A percentile compares a stretch with the other conserved stretches of the same genome.
Evolutionary conservation across 129 eudicot genomes (phyloP).

Genomic region (Flaveria brownii): DNA sequence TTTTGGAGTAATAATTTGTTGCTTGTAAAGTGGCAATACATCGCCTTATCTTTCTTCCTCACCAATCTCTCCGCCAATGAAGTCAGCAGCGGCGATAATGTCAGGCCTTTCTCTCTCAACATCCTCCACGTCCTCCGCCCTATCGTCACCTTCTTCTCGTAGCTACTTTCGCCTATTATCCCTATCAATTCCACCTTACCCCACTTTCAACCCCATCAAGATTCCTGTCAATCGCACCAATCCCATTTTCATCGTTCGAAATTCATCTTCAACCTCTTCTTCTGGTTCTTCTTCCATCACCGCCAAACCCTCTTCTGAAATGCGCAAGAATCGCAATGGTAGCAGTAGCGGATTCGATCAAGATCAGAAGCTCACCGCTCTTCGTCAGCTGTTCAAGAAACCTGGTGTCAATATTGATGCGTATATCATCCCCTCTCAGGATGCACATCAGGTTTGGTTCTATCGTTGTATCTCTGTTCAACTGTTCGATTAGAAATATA

Average conservation of each 20-base stretch:
- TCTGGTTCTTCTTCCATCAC: constrained; percentile 65
- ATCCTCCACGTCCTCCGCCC: constrained; percentile 1
- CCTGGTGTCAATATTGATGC: constrained; percentile 74
- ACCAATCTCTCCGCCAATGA: constrained; percentile 18
- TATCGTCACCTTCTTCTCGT: not conserved
- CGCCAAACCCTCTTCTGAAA: constrained; percentile 85
- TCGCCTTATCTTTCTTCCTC: constrained; percentile 20
- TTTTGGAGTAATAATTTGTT: too few relatives aligned
- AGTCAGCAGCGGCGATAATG: constrained; percentile 36
- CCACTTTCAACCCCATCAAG: constrained; percentile 23
- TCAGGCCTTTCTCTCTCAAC: constrained; percentile 38
- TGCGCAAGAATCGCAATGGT: constrained; percentile 36
- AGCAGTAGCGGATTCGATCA: constrained; percentile 20
- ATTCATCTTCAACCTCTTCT: constrained; percentile 27
- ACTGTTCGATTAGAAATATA: not conserved
- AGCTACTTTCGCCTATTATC: constrained; percentile 38
- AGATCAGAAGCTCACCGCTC: constrained; percentile 65
- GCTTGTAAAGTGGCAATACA: not conserved
- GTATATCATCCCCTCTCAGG: constrained; percentile 95
- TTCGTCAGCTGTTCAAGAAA: constrained; percentile 66
- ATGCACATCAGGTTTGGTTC: constrained; percentile 82
- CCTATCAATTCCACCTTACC: constrained; percentile 37
- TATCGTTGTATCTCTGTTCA: not conserved
- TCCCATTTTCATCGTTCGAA: constrained; percentile 39
- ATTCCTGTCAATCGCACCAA: not conserved